Conservation (phyloP, 805 yeast species). For the Saccharomycopsis sp. region DNA sequence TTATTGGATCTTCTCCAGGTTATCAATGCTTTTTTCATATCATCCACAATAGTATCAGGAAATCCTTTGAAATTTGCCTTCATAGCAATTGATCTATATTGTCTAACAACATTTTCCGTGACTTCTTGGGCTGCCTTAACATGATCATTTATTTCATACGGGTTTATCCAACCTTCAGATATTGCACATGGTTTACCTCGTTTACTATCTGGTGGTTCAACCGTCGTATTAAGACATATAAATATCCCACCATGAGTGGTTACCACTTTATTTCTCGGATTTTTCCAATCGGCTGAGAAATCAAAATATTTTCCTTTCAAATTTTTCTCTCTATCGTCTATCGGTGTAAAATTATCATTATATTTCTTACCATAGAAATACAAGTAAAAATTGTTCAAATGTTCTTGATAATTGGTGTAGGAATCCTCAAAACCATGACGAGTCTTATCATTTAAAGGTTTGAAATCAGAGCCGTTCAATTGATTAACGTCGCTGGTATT, state of each 20-base stretch:
- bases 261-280: slow-evolving; percentile 81
- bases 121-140: slow-evolving; percentile 88
- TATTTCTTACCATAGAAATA: slow-evolving; percentile 92
- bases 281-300: slow-evolving; percentile 84
- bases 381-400: slow-evolving; percentile 64
- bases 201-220: slow-evolving; percentile 94
- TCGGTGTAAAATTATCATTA: slow-evolving; percentile 81
- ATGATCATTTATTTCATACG: slow-evolving; percentile 73
- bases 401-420: slow-evolving; percentile 46
- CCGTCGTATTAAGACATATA: slow-evolving; percentile 85
- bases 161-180: slow-evolving; percentile 91
- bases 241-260: slow-evolving; percentile 92
- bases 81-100: slow-evolving; percentile 82
- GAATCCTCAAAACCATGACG: slow-evolving; percentile 68
- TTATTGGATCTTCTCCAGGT: slow-evolving; percentile 84
- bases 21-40: slow-evolving; percentile 84
- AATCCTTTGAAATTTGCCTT: slow-evolving; percentile 87
- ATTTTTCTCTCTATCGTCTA: slow-evolving; percentile 44
- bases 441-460: slow-evolving; percentile 14
- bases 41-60: slow-evolving; percentile 93
- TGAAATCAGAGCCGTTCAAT: neutral
- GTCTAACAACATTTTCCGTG: slow-evolving; percentile 80
- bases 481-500: neutral
- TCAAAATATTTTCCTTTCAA: slow-evolving; percentile 48
- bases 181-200: slow-evolving; percentile 83